A percentile compares a stretch with the other conserved stretches of the same genome.
Conservation (phyloP, 2,329 filamentous ascomycete species). For the Microsporum audouinii region DNA sequence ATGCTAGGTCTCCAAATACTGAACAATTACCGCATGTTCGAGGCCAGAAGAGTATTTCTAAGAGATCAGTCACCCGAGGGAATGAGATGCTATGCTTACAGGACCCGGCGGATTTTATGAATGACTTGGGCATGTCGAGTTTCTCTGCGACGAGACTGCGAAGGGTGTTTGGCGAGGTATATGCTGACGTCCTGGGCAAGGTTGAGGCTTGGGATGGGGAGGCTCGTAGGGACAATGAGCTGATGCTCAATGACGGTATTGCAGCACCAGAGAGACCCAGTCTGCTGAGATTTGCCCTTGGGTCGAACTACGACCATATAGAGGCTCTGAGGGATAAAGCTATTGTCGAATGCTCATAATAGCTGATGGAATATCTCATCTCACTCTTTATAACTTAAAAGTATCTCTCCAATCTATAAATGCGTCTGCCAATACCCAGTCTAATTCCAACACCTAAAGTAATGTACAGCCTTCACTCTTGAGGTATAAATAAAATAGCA, state of each 20-base stretch:
- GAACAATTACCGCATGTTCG: slow-evolving; percentile 14
- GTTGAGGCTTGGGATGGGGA: slow-evolving; percentile 18
- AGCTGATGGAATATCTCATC: not conserved
- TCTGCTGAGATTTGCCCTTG: slow-evolving; percentile 12
- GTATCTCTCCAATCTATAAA: not conserved
- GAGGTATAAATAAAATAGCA: not conserved
- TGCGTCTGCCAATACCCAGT: not conserved
- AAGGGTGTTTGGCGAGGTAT: slow-evolving; percentile 28
- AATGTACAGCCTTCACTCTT: not conserved
- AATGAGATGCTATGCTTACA: slow-evolving; percentile 42
- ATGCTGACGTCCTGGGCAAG: slow-evolving; percentile 18
- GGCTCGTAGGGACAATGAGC: not conserved
- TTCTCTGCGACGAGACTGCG: slow-evolving; percentile 42
- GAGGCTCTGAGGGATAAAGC: slow-evolving; percentile 13
- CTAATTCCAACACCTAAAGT: not conserved
- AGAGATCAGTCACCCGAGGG: slow-evolving; percentile 23
- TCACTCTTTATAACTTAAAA: not conserved
- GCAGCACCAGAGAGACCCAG: not conserved
- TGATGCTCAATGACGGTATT: not conserved
- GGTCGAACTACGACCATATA: slow-evolving; percentile 13
- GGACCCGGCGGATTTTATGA: slow-evolving; percentile 47
- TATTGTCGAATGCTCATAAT: slow-evolving; percentile 3
- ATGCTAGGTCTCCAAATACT: not conserved
- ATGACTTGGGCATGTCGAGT: slow-evolving; percentile 44
- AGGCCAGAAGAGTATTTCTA: slow-evolving; percentile 32